These are phyloP conservation scores for Ensete glaucum DNA, from an alignment of 176 grass and related monocot genomes.

Conservation along the genomic window DNA sequence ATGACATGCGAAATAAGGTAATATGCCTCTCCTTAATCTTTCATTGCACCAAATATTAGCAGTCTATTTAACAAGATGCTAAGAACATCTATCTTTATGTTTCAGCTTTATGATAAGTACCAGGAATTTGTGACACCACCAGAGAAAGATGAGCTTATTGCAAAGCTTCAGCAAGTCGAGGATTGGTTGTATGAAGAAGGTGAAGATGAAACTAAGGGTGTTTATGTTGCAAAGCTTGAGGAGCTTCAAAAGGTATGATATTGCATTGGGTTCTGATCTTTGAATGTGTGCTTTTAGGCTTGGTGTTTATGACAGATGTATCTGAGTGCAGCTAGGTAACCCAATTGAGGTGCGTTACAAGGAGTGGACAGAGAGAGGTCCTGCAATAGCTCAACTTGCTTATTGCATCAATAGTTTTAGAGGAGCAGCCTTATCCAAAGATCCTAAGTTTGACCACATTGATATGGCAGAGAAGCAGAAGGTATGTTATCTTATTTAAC, in stretches of 20 bases:
- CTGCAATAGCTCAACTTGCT: conserved; percentile 44
- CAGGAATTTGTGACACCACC: conserved; percentile 46
- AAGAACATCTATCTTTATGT: conserved; percentile 6
- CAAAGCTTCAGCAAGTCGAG: conserved; percentile 79
- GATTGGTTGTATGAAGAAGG: conserved; percentile 99
- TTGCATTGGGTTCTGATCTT: background rate
- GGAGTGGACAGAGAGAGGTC: conserved; percentile 68
- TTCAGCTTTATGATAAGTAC: conserved; percentile 72
- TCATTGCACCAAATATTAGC: background rate
- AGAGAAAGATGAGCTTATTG: conserved; percentile 64
- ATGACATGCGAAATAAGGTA: conserved; percentile 98
- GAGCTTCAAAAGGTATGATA: conserved; percentile 57
- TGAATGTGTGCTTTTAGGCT: background rate
- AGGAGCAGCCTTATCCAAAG: conserved; percentile 68
- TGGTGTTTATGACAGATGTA: background rate
- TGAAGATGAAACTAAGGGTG: conserved; percentile 95
- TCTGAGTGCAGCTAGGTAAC: conserved; percentile 44
- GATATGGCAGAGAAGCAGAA: conserved; percentile 84
- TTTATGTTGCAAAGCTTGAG: conserved; percentile 88
- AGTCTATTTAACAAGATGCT: background rate
- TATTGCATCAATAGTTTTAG: conserved; percentile 86
- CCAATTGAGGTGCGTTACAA: conserved; percentile 61
- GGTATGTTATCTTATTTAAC: conserved; percentile 23
- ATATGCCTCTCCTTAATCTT: background rate
- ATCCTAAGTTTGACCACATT: conserved; percentile 82